Evolutionary conservation across 2,329 filamentous ascomycete genomes (phyloP), one percentile per base, ranked within the genome.

Genomic region (Neonectria faginata): DNA sequence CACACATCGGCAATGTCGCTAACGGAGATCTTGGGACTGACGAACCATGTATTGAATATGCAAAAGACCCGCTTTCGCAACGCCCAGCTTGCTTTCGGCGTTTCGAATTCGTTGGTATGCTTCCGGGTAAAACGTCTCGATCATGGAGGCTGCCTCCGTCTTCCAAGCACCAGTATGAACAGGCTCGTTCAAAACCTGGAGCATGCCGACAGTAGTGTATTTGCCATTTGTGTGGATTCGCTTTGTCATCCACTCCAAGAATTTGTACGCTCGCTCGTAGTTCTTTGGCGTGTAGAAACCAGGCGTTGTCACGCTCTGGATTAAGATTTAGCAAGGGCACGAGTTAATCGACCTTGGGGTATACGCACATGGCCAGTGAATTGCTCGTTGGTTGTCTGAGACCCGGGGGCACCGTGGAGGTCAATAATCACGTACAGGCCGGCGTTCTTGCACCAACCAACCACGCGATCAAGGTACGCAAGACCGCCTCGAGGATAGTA

Each of bases 131-230:
- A 73, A 75, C 11, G 50, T 73, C 33, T 67, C 56, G 14, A 74
- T 70, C 70, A 75, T 73, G 5, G 75, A 72, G 6, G 67, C 67
- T 12, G 71, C 70, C 41, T 73, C 51, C n/a, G 53, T 55, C 25
- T 51, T 62, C 54, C 64, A 70, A 11, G 75, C 68, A 53, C 80
- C 74, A 44, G 66, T 66, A 54, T 81, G 80, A 12, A 83, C 73
- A 3, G 87, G 87, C 73, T 89, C 87, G 70, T 89, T 89, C 58
- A 89, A 78, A 10, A 89, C 79, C 71, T 86, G 83, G 14, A 89
- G 76, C 82, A 86, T 88, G 18, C 87, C 86, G 29, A 89, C 86
- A 41, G 83, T 87, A 44, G 82, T 77, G 72, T 86, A 87, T 50
- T 81, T 80, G 6, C 75, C 62, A 57, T 81, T 82, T 0, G 73